Base-by-base conservation (phyloP, 2,329 filamentous ascomycete genomes). In the Zalaria obscura region DNA sequence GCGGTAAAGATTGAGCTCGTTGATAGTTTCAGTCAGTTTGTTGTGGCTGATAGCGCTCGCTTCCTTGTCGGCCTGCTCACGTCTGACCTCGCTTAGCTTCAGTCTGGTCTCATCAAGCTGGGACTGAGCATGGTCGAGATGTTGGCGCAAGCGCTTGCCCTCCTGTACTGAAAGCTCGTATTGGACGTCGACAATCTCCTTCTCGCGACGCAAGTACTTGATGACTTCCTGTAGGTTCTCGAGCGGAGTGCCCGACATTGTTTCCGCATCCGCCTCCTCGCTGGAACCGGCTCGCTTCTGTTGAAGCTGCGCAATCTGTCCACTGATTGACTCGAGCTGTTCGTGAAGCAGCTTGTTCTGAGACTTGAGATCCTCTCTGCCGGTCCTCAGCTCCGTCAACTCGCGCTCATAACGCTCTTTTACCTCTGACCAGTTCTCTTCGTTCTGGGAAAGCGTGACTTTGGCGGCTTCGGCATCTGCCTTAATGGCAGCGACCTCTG, bases 171-270 rank as follows among this genome's bases (percentile, higher is more conserved):
- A 88, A 36, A 96, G 70, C 51, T 95, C 88, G 53, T 87, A 83
- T 55, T 96, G 89, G n/a, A 95, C 85, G 52, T 98, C 89, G 5
- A 95, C 74, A 49, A 98, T 96, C 58, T 96, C 91, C 68, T 96
- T 98, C 64, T 98, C 93, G 35, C 86, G 82, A 36, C 89, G 81
- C 46, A 98, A 68, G 59, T 91, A 98, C 47, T 76, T 82, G 63
- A 93, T 93, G 43, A 98, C 76, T 54, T 96, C 89, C 47, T 91
- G 83, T 6, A 94, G 74, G 31, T 76, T 68, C 39, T 76, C 70
- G 10, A 45, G 42, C 4, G 74, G 64, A 5, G 70, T 63, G 10
- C 72, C 62, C 1, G 70, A 60, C 8, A 67, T 46, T 44, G 32
- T 47, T 9, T 48, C 66, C 44, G 70, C 65, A 27, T 65, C 62